These are phyloP conservation scores for Tricholoma sp. DNA, from an alignment of 768 basidiomycete species.

Conservation along the genomic window DNA sequence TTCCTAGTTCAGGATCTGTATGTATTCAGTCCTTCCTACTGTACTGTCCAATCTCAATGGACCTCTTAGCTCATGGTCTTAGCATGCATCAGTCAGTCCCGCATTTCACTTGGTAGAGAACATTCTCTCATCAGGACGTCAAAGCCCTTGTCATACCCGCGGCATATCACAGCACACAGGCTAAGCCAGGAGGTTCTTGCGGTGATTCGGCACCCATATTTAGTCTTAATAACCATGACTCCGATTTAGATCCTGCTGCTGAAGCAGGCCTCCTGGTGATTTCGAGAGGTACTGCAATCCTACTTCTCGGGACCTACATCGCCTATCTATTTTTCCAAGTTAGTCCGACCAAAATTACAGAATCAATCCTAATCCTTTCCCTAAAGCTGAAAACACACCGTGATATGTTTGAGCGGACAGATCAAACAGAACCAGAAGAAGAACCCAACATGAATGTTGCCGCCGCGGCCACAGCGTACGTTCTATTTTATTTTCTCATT, in stretches of 20 bases:
- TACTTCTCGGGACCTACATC: constrained; percentile 69
- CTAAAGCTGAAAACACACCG: constrained; percentile 67
- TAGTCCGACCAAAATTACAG: constrained; percentile 7
- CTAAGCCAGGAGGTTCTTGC: constrained; percentile 9
- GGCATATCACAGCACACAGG: constrained; percentile 59
- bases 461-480: constrained; percentile 56
- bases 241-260: constrained; percentile 21
- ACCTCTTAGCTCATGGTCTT: constrained; percentile 69
- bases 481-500: constrained; percentile 13
- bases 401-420: constrained; percentile 44
- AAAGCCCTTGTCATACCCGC: constrained; percentile 84
- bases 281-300: constrained; percentile 74
- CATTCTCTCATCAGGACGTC: constrained; percentile 3
- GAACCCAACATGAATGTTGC: constrained; percentile 63
- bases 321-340: constrained; percentile 77
- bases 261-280: constrained; percentile 60
- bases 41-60: constrained; percentile 2
- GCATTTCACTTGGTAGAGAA: neutral
- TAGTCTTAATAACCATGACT: constrained; percentile 1
- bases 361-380: neutral
- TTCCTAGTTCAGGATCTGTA: constrained; percentile 43
- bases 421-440: constrained; percentile 28
- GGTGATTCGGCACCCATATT: neutral
- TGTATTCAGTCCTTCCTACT: constrained; percentile 6
- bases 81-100: constrained; percentile 69